Percentiles rank a stretch among this genome's conserved stretches.
These are phyloP conservation scores for Huntiella moniliformis DNA, from an alignment of 2,329 filamentous ascomycete species.

Conservation along the genomic window DNA sequence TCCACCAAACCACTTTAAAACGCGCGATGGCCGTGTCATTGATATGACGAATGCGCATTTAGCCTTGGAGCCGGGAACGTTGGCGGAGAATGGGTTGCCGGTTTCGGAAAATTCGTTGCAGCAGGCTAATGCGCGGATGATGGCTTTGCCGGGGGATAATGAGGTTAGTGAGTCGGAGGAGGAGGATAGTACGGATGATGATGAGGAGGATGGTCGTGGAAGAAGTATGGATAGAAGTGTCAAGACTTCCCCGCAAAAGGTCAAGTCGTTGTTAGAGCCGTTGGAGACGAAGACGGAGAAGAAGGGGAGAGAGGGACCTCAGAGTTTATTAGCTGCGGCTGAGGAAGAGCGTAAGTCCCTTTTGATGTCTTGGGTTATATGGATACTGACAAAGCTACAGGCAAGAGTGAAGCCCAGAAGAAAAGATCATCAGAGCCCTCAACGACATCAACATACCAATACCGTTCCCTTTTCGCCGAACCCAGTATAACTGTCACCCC, in stretches of 20 bases:
- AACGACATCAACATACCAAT: constrained; percentile 30
- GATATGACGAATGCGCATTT: constrained; percentile 54
- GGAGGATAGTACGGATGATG: constrained; percentile 30
- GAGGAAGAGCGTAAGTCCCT: constrained; percentile 58
- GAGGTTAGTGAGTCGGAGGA: constrained; percentile 55
- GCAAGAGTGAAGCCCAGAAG: constrained; percentile 1
- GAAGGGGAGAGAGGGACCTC: constrained; percentile 21
- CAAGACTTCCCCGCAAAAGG: not conserved
- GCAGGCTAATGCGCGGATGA: not conserved
- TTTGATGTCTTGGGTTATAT: not conserved
- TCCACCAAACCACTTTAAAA: constrained; percentile 6
- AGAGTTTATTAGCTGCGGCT: constrained; percentile 51
- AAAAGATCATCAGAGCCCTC: constrained; percentile 17
- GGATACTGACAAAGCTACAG: constrained; percentile 1
- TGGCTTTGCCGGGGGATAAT: not conserved
- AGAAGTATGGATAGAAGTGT: constrained; percentile 32
- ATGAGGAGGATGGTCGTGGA: constrained; percentile 47
- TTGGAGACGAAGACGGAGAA: constrained; percentile 15
- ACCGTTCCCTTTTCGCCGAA: constrained; percentile 46
- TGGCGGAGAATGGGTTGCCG: constrained; percentile 43
- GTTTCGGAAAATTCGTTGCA: constrained; percentile 12
- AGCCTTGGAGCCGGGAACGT: constrained; percentile 50
- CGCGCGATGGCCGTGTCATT: constrained; percentile 19
- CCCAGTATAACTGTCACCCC: constrained; percentile 44
- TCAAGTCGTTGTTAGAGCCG: constrained; percentile 15